phyloP scores from a whole-genome alignment of 306 rosid species.

The Lagenaria siceraria region DNA sequence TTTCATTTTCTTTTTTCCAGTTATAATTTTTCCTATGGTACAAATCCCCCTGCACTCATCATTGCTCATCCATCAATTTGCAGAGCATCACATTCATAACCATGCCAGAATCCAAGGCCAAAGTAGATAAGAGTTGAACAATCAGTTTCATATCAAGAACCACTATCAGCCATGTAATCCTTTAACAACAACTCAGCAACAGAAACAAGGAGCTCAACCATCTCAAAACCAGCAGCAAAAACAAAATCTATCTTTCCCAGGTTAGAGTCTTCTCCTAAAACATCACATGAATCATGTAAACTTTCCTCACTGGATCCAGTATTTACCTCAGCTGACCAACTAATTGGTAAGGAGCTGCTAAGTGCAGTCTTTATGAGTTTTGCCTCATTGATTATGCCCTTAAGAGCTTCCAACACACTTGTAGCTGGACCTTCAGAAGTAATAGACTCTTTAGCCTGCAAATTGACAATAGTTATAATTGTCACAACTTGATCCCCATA shows the following conservation, averaged over 20 bases:
- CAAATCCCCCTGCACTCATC: background rate
- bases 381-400: constrained; percentile 46
- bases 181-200: constrained; percentile 53
- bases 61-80: background rate
- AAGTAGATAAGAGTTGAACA: background rate
- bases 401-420: constrained; percentile 31
- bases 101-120: background rate
- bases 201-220: constrained; percentile 85
- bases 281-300: constrained; percentile 17
- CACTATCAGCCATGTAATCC: constrained; percentile 20
- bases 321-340: constrained; percentile 69
- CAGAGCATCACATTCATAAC: background rate
- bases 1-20: background rate
- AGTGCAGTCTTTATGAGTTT: constrained; percentile 85
- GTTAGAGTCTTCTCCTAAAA: constrained; percentile 18
- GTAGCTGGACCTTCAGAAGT: constrained; percentile 28
- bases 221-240: constrained; percentile 82
- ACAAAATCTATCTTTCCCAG: constrained; percentile 57
- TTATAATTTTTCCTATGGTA: background rate
- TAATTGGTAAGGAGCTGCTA: constrained; percentile 79
- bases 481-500: background rate
- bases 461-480: constrained; percentile 2
- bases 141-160: constrained; percentile 7
- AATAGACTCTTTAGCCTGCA: constrained; percentile 46
- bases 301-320: constrained; percentile 17